phyloP scores from a whole-genome alignment of 768 basidiomycete species.

The Calocybe cyanea region DNA sequence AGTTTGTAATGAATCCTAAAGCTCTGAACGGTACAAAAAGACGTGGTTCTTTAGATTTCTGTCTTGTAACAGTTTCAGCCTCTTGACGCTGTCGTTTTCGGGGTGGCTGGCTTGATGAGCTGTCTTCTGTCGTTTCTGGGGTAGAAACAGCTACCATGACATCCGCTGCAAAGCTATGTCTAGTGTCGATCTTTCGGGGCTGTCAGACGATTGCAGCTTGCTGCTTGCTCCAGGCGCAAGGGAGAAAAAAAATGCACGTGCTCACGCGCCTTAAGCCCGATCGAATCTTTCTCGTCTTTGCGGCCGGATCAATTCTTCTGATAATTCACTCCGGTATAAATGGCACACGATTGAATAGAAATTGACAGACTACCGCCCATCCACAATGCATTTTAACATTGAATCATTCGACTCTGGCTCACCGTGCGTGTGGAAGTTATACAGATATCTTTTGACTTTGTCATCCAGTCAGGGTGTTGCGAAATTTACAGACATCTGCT shows the following conservation, averaged over 20 bases:
- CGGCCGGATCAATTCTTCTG: too few relatives aligned
- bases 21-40: conserved; percentile 88
- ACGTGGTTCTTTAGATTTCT: conserved; percentile 33
- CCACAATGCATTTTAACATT: not conserved
- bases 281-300: too few relatives aligned
- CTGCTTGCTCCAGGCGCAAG: not conserved
- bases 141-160: conserved; percentile 7
- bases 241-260: conserved; percentile 10
- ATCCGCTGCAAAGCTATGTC: not conserved
- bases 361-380: not conserved
- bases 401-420: not conserved
- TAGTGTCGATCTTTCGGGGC: not conserved
- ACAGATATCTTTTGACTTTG: too few relatives aligned
- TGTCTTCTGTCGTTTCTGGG: conserved; percentile 19
- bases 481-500: too few relatives aligned
- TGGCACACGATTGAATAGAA: too few relatives aligned
- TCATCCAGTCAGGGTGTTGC: too few relatives aligned
- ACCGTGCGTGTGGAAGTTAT: too few relatives aligned
- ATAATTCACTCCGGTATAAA: too few relatives aligned
- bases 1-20: not conserved
- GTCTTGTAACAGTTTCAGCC: conserved; percentile 14
- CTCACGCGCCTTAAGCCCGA: not conserved
- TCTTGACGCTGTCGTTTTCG: conserved; percentile 48
- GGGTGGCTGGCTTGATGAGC: conserved; percentile 34
- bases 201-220: too few relatives aligned